Evolutionary conservation across 2,329 filamentous ascomycete genomes (phyloP).

Genomic region (Pseudogymnoascus sp.): DNA sequence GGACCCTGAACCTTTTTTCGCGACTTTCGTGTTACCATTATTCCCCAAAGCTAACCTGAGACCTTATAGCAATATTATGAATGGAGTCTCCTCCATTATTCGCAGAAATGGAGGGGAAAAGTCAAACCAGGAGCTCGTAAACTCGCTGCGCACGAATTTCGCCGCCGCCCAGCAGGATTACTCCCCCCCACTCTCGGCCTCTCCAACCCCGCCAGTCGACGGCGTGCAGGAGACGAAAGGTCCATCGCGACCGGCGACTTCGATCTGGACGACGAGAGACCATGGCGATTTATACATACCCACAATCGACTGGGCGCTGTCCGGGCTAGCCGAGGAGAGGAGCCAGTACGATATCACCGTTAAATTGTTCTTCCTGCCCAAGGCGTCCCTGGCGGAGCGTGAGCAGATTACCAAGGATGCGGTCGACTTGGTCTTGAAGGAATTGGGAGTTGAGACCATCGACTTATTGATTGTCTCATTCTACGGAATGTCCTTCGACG

Average conservation of each 20-base stretch:
- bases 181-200: constrained; percentile 26
- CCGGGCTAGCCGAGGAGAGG: constrained; percentile 70
- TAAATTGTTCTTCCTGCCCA: constrained; percentile 87
- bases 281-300: constrained; percentile 64
- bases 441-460: constrained; percentile 65
- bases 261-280: constrained; percentile 60
- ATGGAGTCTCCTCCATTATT: constrained; percentile 76
- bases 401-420: constrained; percentile 68
- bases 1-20: not conserved
- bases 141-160: constrained; percentile 79
- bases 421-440: constrained; percentile 68
- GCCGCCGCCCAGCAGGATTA: constrained; percentile 61
- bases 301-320: constrained; percentile 61
- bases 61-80: constrained; percentile 39
- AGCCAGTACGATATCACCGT: constrained; percentile 88
- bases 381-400: constrained; percentile 54
- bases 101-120: constrained; percentile 68
- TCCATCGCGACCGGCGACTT: constrained; percentile 20
- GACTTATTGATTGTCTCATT: constrained; percentile 90
- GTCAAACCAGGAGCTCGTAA: constrained; percentile 88
- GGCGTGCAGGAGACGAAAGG: constrained; percentile 25
- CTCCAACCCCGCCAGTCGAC: constrained; percentile 24
- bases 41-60: constrained; percentile 12
- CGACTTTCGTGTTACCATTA: not conserved
- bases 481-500: constrained; percentile 87